These are phyloP conservation scores for Auricularia cornea DNA, from an alignment of 768 basidiomycete genomes.

Conservation along the genomic window DNA sequence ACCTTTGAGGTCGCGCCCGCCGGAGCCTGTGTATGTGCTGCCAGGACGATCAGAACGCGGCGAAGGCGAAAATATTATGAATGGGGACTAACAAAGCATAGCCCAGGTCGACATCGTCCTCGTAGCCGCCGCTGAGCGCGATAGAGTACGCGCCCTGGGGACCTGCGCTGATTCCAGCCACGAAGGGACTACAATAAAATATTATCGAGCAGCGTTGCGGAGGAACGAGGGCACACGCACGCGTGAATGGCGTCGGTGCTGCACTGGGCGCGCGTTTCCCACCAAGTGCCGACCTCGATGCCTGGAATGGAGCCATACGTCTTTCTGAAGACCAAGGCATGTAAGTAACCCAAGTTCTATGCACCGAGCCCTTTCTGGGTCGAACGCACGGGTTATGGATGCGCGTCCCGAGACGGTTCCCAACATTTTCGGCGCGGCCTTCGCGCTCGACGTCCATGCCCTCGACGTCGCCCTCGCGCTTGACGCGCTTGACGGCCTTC, in stretches of 20 bases:
- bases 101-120: conserved; percentile 76
- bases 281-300: conserved; percentile 73
- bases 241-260: conserved; percentile 77
- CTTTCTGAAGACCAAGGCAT: conserved; percentile 40
- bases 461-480: conserved; percentile 16
- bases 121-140: conserved; percentile 83
- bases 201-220: conserved; percentile 38
- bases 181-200: conserved; percentile 52
- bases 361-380: not conserved
- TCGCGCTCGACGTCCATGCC: conserved; percentile 18
- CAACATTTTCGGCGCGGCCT: conserved; percentile 13
- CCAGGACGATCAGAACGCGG: conserved; percentile 52
- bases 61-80: conserved; percentile 49
- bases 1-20: conserved; percentile 81
- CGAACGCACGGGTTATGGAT: conserved; percentile 22
- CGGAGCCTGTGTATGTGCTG: conserved; percentile 73
- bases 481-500: conserved; percentile 8
- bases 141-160: conserved; percentile 72
- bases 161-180: conserved; percentile 70
- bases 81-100: conserved; percentile 62
- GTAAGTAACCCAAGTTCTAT: not conserved
- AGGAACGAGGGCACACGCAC: conserved; percentile 36
- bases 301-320: conserved; percentile 74
- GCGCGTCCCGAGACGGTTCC: conserved; percentile 18
- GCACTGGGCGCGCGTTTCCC: conserved; percentile 62